phyloP scores from a whole-genome alignment of 768 basidiomycete genomes.

The Gyrodon lividus region DNA sequence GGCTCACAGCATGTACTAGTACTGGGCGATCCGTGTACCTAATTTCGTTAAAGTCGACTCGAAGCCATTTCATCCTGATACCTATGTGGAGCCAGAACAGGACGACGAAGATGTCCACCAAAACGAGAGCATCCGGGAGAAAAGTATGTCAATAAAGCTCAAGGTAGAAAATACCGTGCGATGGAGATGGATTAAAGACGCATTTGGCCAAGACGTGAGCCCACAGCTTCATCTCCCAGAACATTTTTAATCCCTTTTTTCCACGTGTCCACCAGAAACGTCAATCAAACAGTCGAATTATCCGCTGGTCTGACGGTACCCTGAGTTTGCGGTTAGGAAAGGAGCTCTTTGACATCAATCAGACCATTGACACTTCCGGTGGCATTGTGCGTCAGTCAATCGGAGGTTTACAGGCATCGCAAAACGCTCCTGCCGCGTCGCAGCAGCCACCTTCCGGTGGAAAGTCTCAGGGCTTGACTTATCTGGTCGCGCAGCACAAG shows the following conservation, averaged over 20 bases:
- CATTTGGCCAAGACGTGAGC: slow-evolving; percentile 73
- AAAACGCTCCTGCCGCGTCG: slow-evolving; percentile 40
- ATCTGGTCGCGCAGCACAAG: slow-evolving; percentile 88
- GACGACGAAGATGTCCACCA: slow-evolving; percentile 62
- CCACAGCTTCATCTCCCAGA: neutral
- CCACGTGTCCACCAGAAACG: slow-evolving; percentile 48
- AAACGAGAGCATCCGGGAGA: slow-evolving; percentile 64
- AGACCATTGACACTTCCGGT: slow-evolving; percentile 76
- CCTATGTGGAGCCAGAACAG: slow-evolving; percentile 80
- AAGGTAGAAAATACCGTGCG: slow-evolving; percentile 93
- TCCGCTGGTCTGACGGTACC: slow-evolving; percentile 95
- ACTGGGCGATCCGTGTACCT: slow-evolving; percentile 93
- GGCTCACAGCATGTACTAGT: slow-evolving; percentile 34
- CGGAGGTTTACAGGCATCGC: slow-evolving; percentile 43
- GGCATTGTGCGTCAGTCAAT: slow-evolving; percentile 58
- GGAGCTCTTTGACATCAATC: slow-evolving; percentile 89
- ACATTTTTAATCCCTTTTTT: neutral
- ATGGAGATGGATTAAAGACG: slow-evolving; percentile 91
- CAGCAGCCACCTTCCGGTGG: slow-evolving; percentile 33
- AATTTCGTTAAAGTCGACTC: slow-evolving; percentile 89
- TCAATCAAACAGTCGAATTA: slow-evolving; percentile 87
- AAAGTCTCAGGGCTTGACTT: slow-evolving; percentile 76
- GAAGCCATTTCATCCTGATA: slow-evolving; percentile 86
- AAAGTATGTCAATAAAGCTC: slow-evolving; percentile 81
- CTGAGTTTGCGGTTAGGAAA: slow-evolving; percentile 89